Conservation (phyloP, 2,329 filamentous ascomycete species). For the Stachybotrys elegans region DNA sequence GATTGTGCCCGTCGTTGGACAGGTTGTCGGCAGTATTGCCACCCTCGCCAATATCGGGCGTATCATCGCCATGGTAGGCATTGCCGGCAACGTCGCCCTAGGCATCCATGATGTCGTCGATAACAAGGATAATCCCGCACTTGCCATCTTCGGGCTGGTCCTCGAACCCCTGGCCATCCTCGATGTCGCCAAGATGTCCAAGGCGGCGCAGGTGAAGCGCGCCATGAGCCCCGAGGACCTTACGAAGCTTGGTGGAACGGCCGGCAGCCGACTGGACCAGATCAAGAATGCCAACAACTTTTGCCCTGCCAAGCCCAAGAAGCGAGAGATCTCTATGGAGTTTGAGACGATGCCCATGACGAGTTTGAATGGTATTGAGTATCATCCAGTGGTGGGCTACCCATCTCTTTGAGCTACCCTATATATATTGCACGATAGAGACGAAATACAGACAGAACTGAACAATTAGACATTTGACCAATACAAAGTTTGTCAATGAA, state of each 20-base stretch:
- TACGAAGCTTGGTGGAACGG: neutral
- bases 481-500: too few species aligned
- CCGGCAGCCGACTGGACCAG: neutral
- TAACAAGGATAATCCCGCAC: slow-evolving; percentile 8
- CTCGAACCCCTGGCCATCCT: slow-evolving; percentile 11
- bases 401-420: too few species aligned
- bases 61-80: neutral
- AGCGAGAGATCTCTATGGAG: neutral
- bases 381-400: too few species aligned
- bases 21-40: slow-evolving; percentile 3
- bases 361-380: neutral
- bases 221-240: neutral
- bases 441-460: too few species aligned
- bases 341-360: neutral
- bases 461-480: too few species aligned
- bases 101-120: slow-evolving; percentile 13
- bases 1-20: slow-evolving; percentile 3
- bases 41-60: neutral
- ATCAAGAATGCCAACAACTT: neutral
- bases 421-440: too few species aligned
- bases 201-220: neutral
- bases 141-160: slow-evolving; percentile 12
- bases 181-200: slow-evolving; percentile 6
- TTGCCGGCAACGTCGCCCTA: slow-evolving; percentile 5
- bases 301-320: neutral